A percentile compares a stretch with the other conserved stretches of the same genome.
phyloP scores from a whole-genome alignment of 768 basidiomycete species.

The Russula brevipes region DNA sequence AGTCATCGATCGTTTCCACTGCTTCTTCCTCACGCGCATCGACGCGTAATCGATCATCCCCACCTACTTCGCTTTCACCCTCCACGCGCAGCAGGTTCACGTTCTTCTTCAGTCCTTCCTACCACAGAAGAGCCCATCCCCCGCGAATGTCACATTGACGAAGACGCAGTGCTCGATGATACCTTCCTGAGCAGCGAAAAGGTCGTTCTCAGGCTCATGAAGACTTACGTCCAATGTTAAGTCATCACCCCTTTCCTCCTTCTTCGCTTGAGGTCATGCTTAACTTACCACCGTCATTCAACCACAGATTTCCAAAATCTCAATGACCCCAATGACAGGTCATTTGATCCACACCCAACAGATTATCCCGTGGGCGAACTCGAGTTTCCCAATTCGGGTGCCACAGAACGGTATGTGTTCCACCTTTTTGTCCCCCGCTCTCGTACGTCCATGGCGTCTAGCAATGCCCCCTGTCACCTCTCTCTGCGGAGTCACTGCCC shows the following conservation, averaged over 20 bases:
- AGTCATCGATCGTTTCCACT: slow-evolving; percentile 24
- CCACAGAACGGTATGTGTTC: slow-evolving; percentile 57
- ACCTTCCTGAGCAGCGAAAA: slow-evolving; percentile 57
- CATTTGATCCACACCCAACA: slow-evolving; percentile 56
- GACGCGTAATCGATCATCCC: slow-evolving; percentile 28
- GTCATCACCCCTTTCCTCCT: slow-evolving; percentile 28
- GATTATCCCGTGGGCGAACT: slow-evolving; percentile 63
- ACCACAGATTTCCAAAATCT: slow-evolving; percentile 64
- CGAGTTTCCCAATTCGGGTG: slow-evolving; percentile 70
- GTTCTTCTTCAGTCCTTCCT: slow-evolving; percentile 55
- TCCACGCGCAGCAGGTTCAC: slow-evolving; percentile 48
- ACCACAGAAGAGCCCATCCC: slow-evolving; percentile 35
- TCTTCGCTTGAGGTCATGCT: neutral
- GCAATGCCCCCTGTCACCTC: neutral
- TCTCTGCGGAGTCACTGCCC: neutral
- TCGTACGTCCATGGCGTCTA: slow-evolving; percentile 17
- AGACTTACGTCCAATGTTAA: slow-evolving; percentile 65
- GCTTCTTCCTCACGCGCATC: slow-evolving; percentile 23
- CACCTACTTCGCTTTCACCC: slow-evolving; percentile 26
- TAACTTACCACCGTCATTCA: neutral
- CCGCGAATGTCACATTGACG: slow-evolving; percentile 47
- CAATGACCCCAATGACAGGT: slow-evolving; percentile 53
- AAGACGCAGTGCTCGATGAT: slow-evolving; percentile 48
- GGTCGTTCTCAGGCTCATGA: slow-evolving; percentile 58
- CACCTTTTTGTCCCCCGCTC: neutral